phyloP scores from a whole-genome alignment of 192 early-diverging fungal species.

The Coemansia sp. region DNA sequence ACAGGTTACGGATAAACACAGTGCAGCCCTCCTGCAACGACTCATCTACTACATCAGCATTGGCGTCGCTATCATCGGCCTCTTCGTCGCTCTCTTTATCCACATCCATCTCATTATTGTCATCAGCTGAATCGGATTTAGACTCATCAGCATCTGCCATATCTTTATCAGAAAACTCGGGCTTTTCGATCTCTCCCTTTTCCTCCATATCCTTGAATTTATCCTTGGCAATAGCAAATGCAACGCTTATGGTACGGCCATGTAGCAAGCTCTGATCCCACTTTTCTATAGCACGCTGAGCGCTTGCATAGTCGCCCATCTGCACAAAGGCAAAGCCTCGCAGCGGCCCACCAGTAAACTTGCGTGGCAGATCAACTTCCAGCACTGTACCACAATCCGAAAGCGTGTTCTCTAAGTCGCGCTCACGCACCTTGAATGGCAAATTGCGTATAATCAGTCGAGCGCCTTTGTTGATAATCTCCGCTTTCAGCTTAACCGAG shows the following conservation, averaged over 20 bases:
- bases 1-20: constrained; percentile 89
- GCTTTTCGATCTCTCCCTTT: constrained; percentile 55
- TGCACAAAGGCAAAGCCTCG: constrained; percentile 92
- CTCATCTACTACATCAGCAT: constrained; percentile 54
- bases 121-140: constrained; percentile 18
- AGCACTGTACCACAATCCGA: constrained; percentile 66
- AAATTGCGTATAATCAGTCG: constrained; percentile 88
- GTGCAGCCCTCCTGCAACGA: constrained; percentile 64
- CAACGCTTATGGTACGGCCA: constrained; percentile 76
- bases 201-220: constrained; percentile 64
- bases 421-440: constrained; percentile 68
- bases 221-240: constrained; percentile 78
- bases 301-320: constrained; percentile 68
- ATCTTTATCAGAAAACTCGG: constrained; percentile 37
- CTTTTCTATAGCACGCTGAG: constrained; percentile 65
- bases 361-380: constrained; percentile 71
- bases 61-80: constrained; percentile 30
- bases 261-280: constrained; percentile 71
- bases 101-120: constrained; percentile 41
- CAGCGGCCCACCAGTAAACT: constrained; percentile 69
- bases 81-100: constrained; percentile 40
- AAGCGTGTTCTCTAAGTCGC: constrained; percentile 66
- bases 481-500: constrained; percentile 48
- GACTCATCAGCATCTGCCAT: constrained; percentile 30
- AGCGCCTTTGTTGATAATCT: constrained; percentile 59